Evolutionary conservation across 805 yeast species (phyloP).

Genomic region (Wickerhamomyces xylosicus): DNA sequence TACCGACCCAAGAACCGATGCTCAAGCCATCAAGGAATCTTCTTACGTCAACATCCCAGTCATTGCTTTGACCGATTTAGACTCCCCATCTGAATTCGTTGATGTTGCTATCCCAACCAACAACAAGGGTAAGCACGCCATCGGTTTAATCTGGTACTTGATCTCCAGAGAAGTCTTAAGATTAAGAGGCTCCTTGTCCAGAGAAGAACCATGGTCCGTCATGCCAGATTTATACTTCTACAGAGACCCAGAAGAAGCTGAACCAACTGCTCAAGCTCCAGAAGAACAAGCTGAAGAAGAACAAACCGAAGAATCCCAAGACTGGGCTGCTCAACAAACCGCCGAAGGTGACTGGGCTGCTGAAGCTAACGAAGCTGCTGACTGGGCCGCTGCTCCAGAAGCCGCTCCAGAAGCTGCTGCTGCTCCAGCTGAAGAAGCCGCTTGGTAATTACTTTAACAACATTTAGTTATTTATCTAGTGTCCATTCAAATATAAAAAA

Average conservation of each 20-base stretch:
- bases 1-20: slow-evolving; percentile 99
- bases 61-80: slow-evolving; percentile 97
- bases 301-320: slow-evolving; percentile 58
- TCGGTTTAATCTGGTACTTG: slow-evolving; percentile 99
- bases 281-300: slow-evolving; percentile 44
- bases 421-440: slow-evolving; percentile 13
- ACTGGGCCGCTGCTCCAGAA: slow-evolving; percentile 40
- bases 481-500: too few relatives aligned
- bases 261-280: slow-evolving; percentile 57
- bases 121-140: slow-evolving; percentile 99
- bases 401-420: slow-evolving; percentile 21
- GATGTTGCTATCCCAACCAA: slow-evolving; percentile 99
- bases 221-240: slow-evolving; percentile 99
- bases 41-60: slow-evolving; percentile 99
- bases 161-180: slow-evolving; percentile 98
- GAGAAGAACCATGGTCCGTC: slow-evolving; percentile 95
- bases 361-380: slow-evolving; percentile 52
- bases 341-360: slow-evolving; percentile 74
- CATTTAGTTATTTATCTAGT: background rate
- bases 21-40: slow-evolving; percentile 99
- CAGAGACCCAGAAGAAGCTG: slow-evolving; percentile 99
- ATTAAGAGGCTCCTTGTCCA: slow-evolving; percentile 95
- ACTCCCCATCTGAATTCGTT: slow-evolving; percentile 97
- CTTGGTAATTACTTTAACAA: slow-evolving; percentile 15
- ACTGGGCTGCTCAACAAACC: slow-evolving; percentile 53